A percentile compares a stretch with the other conserved stretches of the same genome.
phyloP scores from a whole-genome alignment of 805 yeast species.

The Komagataella ulmi region DNA sequence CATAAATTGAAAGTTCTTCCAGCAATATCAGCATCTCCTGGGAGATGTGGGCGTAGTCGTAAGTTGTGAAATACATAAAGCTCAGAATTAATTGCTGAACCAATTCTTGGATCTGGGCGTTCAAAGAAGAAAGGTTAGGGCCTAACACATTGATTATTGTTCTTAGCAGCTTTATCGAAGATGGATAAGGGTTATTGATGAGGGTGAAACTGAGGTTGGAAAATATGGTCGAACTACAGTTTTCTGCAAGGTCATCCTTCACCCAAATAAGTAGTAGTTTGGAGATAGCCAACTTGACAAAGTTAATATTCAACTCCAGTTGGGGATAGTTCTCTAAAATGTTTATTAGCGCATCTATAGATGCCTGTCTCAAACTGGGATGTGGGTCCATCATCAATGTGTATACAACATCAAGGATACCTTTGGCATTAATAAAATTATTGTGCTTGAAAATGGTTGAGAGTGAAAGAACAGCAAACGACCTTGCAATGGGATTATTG shows the following conservation, averaged over 20 bases:
- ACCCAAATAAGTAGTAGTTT: constrained; percentile 24
- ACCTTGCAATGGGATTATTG: constrained; percentile 51
- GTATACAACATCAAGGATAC: constrained; percentile 40
- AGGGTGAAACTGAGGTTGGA: constrained; percentile 34
- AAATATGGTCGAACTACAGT: constrained; percentile 26
- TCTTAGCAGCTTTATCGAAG: constrained; percentile 29
- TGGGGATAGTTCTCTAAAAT: constrained; percentile 39
- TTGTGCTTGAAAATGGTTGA: constrained; percentile 14
- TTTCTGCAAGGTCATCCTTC: constrained; percentile 36
- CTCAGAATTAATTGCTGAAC: constrained; percentile 24
- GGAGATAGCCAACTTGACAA: constrained; percentile 29
- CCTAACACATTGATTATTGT: constrained; percentile 39
- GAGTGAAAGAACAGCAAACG: constrained; percentile 37
- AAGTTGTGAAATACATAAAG: constrained; percentile 19
- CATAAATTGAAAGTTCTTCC: constrained; percentile 36
- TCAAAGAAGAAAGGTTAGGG: constrained; percentile 32
- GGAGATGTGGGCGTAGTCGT: constrained; percentile 18
- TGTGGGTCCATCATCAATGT: constrained; percentile 69
- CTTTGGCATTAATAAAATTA: constrained; percentile 21
- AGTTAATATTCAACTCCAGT: constrained; percentile 11
- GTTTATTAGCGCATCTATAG: constrained; percentile 44
- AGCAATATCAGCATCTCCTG: constrained; percentile 25
- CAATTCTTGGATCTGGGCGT: constrained; percentile 12
- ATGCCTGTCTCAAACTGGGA: constrained; percentile 68
- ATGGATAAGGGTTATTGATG: constrained; percentile 25